These are phyloP conservation scores for Neurospora pannonica DNA, from an alignment of 495 filamentous ascomycete genomes.

Conservation along the genomic window DNA sequence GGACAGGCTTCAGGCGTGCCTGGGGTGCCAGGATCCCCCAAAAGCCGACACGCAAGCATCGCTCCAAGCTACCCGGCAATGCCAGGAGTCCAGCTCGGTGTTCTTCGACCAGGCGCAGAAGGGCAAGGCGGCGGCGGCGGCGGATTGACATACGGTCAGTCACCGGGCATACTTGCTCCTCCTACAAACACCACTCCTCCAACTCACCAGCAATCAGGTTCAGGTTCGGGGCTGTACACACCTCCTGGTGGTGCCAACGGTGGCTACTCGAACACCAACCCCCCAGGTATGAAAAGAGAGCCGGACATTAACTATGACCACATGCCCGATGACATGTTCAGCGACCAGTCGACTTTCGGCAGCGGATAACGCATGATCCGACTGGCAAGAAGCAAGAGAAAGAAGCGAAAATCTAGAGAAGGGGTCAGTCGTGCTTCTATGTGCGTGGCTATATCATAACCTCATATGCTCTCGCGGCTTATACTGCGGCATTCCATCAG, in stretches of 20 bases:
- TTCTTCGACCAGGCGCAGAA: neutral
- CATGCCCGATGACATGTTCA: slow-evolving; percentile 24
- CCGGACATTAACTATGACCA: slow-evolving; percentile 20
- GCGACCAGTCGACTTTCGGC: slow-evolving; percentile 8
- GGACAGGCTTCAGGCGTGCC: neutral
- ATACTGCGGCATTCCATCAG: neutral
- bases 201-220: neutral
- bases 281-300: slow-evolving; percentile 13
- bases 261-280: slow-evolving; percentile 6
- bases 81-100: slow-evolving; percentile 9
- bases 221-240: neutral
- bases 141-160: neutral
- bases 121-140: neutral
- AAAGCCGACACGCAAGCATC: slow-evolving; percentile 15
- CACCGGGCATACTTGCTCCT: neutral
- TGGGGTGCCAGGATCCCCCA: slow-evolving; percentile 4
- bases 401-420: neutral
- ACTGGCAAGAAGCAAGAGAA: neutral
- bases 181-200: neutral
- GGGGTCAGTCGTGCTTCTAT: neutral
- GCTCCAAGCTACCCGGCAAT: slow-evolving; percentile 13
- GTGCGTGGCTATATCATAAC: neutral
- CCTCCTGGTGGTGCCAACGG: slow-evolving; percentile 3
- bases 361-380: neutral
- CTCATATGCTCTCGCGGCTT: neutral